Percentiles rank a stretch among this genome's conserved stretches.
phyloP scores from a whole-genome alignment of 768 basidiomycete species.

The Rhodotorula paludigena region DNA sequence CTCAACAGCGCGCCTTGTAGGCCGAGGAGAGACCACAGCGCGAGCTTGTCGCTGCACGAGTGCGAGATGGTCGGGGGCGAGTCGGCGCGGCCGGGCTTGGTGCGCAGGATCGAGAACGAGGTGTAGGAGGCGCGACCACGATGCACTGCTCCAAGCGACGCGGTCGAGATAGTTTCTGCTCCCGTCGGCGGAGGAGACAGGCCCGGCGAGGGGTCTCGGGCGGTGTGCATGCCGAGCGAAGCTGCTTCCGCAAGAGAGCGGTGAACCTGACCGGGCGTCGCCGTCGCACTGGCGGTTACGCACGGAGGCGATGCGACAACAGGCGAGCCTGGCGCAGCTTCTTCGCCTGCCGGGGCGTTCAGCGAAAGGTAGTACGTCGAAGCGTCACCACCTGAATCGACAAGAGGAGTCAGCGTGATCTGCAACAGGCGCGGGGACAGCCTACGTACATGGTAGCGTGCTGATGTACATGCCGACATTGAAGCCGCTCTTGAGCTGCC shows the following conservation, averaged over 20 bases:
- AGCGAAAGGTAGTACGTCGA: slow-evolving; percentile 38
- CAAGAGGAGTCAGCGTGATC: not conserved
- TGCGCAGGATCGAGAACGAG: slow-evolving; percentile 70
- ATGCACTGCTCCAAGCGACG: not conserved
- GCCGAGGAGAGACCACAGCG: slow-evolving; percentile 75
- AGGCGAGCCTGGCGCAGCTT: too few species aligned
- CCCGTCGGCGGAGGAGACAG: not conserved
- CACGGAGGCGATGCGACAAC: too few species aligned
- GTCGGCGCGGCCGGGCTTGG: slow-evolving; percentile 86
- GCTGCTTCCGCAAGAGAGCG: not conserved
- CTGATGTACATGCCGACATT: slow-evolving; percentile 70
- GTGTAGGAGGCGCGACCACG: slow-evolving; percentile 78
- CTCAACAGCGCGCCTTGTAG: slow-evolving; percentile 76
- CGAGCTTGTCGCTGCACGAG: slow-evolving; percentile 95
- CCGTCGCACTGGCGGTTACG: too few species aligned
- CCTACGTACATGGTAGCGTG: slow-evolving; percentile 57
- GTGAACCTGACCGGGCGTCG: not conserved
- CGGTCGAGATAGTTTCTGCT: not conserved
- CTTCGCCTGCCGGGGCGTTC: not conserved
- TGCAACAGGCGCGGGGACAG: not conserved
- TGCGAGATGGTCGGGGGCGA: slow-evolving; percentile 74
- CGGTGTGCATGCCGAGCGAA: slow-evolving; percentile 12
- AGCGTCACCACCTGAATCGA: slow-evolving; percentile 40
- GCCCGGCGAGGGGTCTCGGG: not conserved
- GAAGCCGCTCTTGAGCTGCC: slow-evolving; percentile 53